Percentiles rank a stretch among this genome's conserved stretches.
phyloP scores from a whole-genome alignment of 2,329 filamentous ascomycete species.

The Raffaelea arxii region DNA sequence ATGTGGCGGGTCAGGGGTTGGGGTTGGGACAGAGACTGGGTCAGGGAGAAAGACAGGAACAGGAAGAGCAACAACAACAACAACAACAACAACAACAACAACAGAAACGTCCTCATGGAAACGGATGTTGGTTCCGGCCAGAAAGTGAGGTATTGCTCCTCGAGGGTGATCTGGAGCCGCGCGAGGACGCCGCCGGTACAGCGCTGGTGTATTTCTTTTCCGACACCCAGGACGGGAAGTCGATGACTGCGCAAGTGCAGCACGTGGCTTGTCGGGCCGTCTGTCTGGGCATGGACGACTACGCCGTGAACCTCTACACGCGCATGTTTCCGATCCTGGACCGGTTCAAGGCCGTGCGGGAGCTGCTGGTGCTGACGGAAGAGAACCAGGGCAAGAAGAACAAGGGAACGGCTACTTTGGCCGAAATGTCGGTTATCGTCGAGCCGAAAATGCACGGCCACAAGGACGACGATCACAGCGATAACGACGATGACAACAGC shows the following conservation, averaged over 20 bases:
- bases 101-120: neutral
- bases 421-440: conserved; percentile 19
- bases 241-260: neutral
- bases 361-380: neutral
- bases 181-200: neutral
- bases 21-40: too few relatives aligned
- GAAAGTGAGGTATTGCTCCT: neutral
- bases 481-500: neutral
- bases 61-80: too few relatives aligned
- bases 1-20: conserved; percentile 5
- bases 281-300: neutral
- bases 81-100: too few relatives aligned
- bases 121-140: neutral
- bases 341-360: neutral
- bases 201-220: neutral
- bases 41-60: too few relatives aligned
- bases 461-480: neutral
- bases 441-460: too few relatives aligned
- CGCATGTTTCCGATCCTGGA: neutral
- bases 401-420: neutral
- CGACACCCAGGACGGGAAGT: too few relatives aligned
- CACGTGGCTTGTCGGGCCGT: neutral
- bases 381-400: neutral
- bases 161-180: neutral
- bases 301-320: neutral